Base-by-base conservation (phyloP, 2,329 filamentous ascomycete genomes). In the Botrytis paeoniae region DNA sequence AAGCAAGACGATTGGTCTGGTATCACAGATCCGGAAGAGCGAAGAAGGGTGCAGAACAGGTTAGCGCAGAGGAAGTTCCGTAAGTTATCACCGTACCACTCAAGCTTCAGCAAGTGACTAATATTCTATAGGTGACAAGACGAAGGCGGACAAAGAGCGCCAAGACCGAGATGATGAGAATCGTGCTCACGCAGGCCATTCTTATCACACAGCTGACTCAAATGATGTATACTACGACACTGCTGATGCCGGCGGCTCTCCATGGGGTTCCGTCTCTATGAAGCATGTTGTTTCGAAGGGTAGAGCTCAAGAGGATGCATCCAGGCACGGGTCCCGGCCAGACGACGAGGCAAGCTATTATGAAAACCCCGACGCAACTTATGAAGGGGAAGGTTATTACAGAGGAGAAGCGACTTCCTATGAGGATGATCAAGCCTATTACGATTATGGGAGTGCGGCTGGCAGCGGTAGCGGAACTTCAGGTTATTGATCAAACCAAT, bases 41-140 rank as follows among this genome's bases (percentile, higher is more conserved):
- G 92, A 79, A 85, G 92, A 75, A 89, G 91, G 74, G 91, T 94
- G 69, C 92, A 94, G 80, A 94, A 94, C 80, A 88, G 91, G 71
- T 87, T 93, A 74, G 92, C 92, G 2, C 92, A 94, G 79, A 86
- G 92, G 76, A 93, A 93, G 78, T 94, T 93, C 77, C 87, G 92
- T 94, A 86, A 79, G 90, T 83, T 22, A 45, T 32, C 37, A 63
- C n/a, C n/a, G 9, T 54, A n/a, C 12, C 6, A 43, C 16, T 39
- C 41, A 43, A 5, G 32, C 16, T 51, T 54, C 25, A 73, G 22
- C 12, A 57, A 63, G 22, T 20, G 39, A 32, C 73, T 76, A 64
- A 77, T 61, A 35, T 37, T 25, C 29, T 37, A 39, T 57, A 93
- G 92, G 92, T 78, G 91, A 92, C 76, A 93, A 93, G 78, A 85